A percentile compares a stretch with the other conserved stretches of the same genome.
phyloP scores from a whole-genome alignment of 345 rosid species.

The Lepidium sativum region DNA sequence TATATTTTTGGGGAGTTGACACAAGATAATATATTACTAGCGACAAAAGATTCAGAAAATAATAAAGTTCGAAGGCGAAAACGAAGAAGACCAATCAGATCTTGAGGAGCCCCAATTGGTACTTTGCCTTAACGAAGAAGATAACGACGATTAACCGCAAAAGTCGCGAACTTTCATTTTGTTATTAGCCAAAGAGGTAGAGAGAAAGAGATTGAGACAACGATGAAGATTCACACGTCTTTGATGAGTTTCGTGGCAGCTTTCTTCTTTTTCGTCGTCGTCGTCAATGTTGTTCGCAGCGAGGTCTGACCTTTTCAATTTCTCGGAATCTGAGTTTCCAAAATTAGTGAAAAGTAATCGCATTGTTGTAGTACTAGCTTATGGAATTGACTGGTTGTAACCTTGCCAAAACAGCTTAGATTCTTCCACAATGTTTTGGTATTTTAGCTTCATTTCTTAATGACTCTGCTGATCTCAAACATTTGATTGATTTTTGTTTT shows the following conservation, averaged over 20 bases:
- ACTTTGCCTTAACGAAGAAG: conserved; percentile 19
- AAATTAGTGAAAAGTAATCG: background rate
- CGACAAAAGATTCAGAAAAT: background rate
- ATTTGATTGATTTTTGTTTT: background rate
- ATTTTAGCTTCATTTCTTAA: background rate
- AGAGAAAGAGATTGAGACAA: background rate
- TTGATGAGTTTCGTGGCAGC: conserved; percentile 16
- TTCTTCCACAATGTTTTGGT: background rate
- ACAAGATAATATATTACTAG: background rate
- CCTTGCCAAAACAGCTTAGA: background rate
- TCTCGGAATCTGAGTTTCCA: background rate
- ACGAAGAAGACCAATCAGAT: conserved; percentile 17
- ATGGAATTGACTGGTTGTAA: background rate
- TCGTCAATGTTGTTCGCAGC: conserved; percentile 29
- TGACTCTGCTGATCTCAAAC: background rate
- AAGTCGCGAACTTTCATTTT: background rate
- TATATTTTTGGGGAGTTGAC: background rate
- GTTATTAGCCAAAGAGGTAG: background rate
- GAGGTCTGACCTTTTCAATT: conserved; percentile 7
- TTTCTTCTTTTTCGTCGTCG: conserved; percentile 30
- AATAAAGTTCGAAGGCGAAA: background rate
- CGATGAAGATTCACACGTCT: background rate
- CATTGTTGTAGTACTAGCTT: background rate
- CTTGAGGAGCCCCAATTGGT: background rate
- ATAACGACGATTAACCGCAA: background rate